Conservation (phyloP, 2,329 filamentous ascomycete genomes). For the Ophiosphaerella herpotricha region DNA sequence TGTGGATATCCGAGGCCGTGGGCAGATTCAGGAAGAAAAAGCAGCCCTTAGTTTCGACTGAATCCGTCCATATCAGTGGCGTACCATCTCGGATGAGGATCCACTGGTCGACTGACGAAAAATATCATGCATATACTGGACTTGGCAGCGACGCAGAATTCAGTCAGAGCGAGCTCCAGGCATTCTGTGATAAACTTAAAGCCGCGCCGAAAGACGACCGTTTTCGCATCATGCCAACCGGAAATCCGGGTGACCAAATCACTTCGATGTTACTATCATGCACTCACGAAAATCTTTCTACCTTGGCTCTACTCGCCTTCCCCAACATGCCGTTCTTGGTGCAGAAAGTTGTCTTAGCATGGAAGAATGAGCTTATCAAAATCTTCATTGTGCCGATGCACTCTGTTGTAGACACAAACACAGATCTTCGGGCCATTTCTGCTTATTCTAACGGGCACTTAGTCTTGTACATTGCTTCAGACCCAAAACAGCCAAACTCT, state of each 20-base stretch:
- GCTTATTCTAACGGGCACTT: constrained; percentile 34
- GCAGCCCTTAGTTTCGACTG: constrained; percentile 18
- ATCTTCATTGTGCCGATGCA: constrained; percentile 44
- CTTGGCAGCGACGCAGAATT: constrained; percentile 52
- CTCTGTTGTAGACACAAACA: constrained; percentile 32
- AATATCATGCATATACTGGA: constrained; percentile 52
- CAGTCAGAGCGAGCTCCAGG: constrained; percentile 58
- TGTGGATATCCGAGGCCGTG: constrained; percentile 35
- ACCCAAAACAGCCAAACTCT: constrained; percentile 26
- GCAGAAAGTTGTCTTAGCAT: constrained; percentile 36
- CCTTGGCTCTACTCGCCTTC: constrained; percentile 51
- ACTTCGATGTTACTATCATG: constrained; percentile 49
- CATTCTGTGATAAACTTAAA: constrained; percentile 51
- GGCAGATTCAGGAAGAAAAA: constrained; percentile 14
- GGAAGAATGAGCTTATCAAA: constrained; percentile 39
- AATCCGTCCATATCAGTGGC: constrained; percentile 31
- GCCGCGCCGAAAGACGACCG: constrained; percentile 50
- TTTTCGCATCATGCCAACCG: constrained; percentile 47
- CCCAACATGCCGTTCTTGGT: constrained; percentile 45
- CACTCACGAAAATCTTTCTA: constrained; percentile 41
- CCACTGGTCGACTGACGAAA: constrained; percentile 24
- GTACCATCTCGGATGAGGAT: constrained; percentile 23
- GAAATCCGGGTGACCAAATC: constrained; percentile 52
- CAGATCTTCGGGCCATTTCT: constrained; percentile 46
- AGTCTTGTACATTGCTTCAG: constrained; percentile 39